These are phyloP conservation scores for Beta corolliflora DNA, from an alignment of 179 eudicot species.

Conservation along the genomic window DNA sequence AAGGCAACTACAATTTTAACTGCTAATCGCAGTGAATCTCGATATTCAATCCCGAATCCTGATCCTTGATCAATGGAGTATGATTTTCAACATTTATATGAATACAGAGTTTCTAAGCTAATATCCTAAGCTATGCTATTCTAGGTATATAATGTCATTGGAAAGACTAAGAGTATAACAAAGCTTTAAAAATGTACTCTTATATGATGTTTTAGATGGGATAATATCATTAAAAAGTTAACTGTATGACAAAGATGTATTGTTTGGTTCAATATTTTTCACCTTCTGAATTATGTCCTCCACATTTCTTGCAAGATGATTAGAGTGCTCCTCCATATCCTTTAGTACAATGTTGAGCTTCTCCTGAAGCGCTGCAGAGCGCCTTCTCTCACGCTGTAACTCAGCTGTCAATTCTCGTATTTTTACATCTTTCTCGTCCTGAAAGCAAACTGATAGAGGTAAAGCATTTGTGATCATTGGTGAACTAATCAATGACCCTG, in stretches of 20 bases:
- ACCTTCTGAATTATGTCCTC: conserved; percentile 26
- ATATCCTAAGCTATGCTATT: neutral
- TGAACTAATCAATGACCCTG: neutral
- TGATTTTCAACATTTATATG: neutral
- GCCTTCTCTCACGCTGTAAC: conserved; percentile 37
- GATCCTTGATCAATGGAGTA: no score
- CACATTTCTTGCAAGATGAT: conserved; percentile 33
- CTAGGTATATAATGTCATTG: neutral
- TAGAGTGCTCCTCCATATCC: conserved; percentile 42
- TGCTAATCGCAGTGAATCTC: no score
- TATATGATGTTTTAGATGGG: neutral
- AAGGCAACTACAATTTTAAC: no score
- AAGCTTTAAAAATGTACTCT: neutral
- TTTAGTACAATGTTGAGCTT: conserved; percentile 43
- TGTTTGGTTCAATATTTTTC: conserved; percentile 21
- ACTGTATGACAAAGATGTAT: neutral
- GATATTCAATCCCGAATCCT: no score
- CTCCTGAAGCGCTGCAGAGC: conserved; percentile 36
- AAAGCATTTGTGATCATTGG: neutral
- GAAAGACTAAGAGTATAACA: neutral
- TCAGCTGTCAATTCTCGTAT: conserved; percentile 29
- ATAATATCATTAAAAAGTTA: no score
- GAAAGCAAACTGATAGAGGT: neutral
- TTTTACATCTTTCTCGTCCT: conserved; percentile 40
- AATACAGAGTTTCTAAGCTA: neutral